Evolutionary conservation across 495 filamentous ascomycete genomes (phyloP), one percentile per base, ranked within the genome.

Genomic region (Cudoniella acicularis): DNA sequence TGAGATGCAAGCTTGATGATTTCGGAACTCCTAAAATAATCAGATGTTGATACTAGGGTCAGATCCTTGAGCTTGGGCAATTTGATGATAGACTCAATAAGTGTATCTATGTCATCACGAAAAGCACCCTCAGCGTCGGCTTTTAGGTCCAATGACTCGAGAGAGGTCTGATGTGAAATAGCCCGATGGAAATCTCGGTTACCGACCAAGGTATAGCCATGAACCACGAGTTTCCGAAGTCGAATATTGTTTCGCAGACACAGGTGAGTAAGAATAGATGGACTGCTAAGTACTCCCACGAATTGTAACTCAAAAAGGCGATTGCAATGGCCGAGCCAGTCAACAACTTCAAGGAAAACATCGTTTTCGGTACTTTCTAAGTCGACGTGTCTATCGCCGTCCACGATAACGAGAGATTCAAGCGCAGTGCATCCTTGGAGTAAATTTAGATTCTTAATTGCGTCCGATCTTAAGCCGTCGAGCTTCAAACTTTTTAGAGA

Each of bases 401-500:
- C 75, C 45, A 78, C 72, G n/a, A 92, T 70, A 0, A 71, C 55
- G 18, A 90, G 70, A 0, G 70, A 76, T 49, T 77, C 73, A 27
- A 89, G 64, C 4, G 76, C 69, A 4, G 76, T 81, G 56, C 83
- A 86, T 8, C 61, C 68, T 56, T 75, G 65, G 24, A 91, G 66
- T 1, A 74, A 61, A n/a, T 68, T 66, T 1, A 88, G 63, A 2
- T 73, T 70, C 13, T 70, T 69, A 27, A 87, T 75, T 16, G 77
- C 70, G 2, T 77, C 65, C 17, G 72, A 69, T 4, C 66, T 64
- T 18, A 90, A 73, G 49, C 73, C 77, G 46, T 72, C 68, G 1
- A 91, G 70, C 57, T 75, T 73, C 13, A 91, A 72, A 17, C 73
- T 72, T 48, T 71, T 79, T 20, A 92, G 70, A 10, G 86, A 83